Conservation (phyloP, 495 filamentous ascomycete genomes). For the Penicillium antarcticum region DNA sequence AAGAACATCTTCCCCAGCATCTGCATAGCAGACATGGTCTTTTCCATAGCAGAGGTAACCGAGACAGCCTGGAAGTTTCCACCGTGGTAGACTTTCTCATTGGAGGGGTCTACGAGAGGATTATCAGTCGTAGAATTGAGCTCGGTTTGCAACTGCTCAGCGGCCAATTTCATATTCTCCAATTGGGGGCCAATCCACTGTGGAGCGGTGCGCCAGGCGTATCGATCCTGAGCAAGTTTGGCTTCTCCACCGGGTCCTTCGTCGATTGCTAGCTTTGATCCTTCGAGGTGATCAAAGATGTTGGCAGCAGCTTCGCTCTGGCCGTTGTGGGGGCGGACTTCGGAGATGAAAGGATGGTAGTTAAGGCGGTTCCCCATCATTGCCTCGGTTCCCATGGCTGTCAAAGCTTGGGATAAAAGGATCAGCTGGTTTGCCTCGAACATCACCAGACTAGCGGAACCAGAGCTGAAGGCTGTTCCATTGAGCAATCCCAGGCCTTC, state of each 20-base stretch:
- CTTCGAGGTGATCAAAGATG: constrained; percentile 46
- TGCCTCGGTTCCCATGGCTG: not conserved
- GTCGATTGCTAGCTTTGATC: constrained; percentile 20
- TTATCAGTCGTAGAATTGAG: constrained; percentile 64
- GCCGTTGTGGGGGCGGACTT: too few relatives aligned
- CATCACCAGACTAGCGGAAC: too few relatives aligned
- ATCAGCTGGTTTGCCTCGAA: too few relatives aligned
- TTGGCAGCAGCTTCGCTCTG: constrained; percentile 53
- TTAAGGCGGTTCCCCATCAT: constrained; percentile 1
- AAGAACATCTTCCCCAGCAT: constrained; percentile 58
- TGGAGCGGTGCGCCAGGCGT: constrained; percentile 55
- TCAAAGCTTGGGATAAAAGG: too few relatives aligned
- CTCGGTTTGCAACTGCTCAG: constrained; percentile 51
- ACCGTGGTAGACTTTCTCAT: constrained; percentile 44
- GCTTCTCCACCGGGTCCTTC: not conserved
- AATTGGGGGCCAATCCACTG: constrained; percentile 65
- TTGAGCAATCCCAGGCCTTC: too few relatives aligned
- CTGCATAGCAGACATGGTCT: constrained; percentile 49
- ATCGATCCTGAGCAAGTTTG: constrained; percentile 57
- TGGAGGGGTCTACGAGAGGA: constrained; percentile 48
- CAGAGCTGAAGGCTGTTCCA: too few relatives aligned
- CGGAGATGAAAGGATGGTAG: constrained; percentile 6
- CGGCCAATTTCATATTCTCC: constrained; percentile 55
- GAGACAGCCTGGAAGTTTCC: constrained; percentile 63
- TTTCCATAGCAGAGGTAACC: constrained; percentile 64